Percentiles rank a stretch among this genome's conserved stretches.
Conservation (phyloP, 805 yeast genomes). For the Torulaspora gathmanii region DNA sequence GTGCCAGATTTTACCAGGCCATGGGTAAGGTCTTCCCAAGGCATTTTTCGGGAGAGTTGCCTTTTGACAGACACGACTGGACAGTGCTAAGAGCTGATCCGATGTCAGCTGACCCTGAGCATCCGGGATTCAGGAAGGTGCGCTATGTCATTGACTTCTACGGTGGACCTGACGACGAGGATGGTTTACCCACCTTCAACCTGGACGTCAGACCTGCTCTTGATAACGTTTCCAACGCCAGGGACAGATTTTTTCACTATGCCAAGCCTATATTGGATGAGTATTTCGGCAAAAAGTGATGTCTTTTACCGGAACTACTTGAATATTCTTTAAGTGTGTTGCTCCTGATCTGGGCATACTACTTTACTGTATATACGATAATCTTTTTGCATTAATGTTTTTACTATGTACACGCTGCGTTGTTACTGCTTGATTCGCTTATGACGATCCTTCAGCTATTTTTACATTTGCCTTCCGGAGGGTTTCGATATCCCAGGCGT, state of each 20-base stretch:
- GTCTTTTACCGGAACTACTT: background rate
- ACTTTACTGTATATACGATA: constrained; percentile 1
- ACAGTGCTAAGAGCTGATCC: constrained; percentile 68
- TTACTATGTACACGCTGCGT: constrained; percentile 6
- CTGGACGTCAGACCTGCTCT: constrained; percentile 95
- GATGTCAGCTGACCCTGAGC: constrained; percentile 31
- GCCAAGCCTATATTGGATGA: constrained; percentile 59
- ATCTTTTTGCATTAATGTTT: constrained; percentile 2
- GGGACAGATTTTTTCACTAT: constrained; percentile 69
- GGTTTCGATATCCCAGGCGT: constrained; percentile 14
- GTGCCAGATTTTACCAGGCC: constrained; percentile 65
- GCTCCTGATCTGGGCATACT: background rate
- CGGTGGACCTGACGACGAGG: constrained; percentile 86
- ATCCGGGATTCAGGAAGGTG: constrained; percentile 57
- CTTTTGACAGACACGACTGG: constrained; percentile 99
- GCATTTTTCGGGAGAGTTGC: constrained; percentile 69
- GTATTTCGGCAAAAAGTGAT: constrained; percentile 42
- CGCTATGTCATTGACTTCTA: constrained; percentile 95
- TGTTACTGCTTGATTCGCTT: background rate
- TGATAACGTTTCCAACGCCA: constrained; percentile 58
- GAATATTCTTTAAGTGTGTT: background rate
- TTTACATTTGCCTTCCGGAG: constrained; percentile 14
- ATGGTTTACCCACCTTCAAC: constrained; percentile 86
- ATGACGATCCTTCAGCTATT: constrained; percentile 8
- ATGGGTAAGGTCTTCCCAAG: constrained; percentile 70